Conservation (phyloP, 352 stramenopile genomes). For the Globisporangium canariense region DNA sequence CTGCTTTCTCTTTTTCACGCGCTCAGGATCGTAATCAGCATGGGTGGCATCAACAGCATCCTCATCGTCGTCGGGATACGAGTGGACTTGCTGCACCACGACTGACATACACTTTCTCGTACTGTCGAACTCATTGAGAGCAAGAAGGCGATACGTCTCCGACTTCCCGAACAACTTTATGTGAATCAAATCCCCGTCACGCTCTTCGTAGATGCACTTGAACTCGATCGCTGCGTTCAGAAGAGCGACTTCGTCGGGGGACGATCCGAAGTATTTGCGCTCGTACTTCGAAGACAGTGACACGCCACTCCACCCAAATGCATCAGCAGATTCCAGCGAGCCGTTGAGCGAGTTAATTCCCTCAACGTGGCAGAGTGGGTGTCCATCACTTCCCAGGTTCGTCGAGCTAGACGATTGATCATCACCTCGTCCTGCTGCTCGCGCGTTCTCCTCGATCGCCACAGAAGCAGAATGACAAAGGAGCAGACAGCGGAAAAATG, state of each 20-base stretch:
- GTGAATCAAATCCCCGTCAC: conserved; percentile 68
- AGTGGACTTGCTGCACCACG: conserved; percentile 52
- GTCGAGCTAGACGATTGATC: conserved; percentile 9
- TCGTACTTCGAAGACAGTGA: conserved; percentile 33
- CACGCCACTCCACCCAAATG: conserved; percentile 14
- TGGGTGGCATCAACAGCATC: neutral
- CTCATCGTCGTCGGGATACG: conserved; percentile 9
- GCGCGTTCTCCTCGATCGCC: conserved; percentile 38
- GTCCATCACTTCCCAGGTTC: conserved; percentile 8
- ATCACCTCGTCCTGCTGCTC: neutral
- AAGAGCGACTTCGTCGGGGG: conserved; percentile 78
- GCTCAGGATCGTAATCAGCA: neutral
- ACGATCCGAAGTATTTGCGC: conserved; percentile 72
- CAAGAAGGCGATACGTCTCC: conserved; percentile 73
- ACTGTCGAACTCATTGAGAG: conserved; percentile 86
- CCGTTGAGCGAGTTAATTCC: conserved; percentile 25
- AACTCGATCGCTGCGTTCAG: conserved; percentile 79
- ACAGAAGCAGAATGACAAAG: conserved; percentile 80
- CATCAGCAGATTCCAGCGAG: conserved; percentile 13
- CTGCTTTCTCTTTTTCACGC: conserved; percentile 8
- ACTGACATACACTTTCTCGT: conserved; percentile 86
- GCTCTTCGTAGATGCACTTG: conserved; percentile 75
- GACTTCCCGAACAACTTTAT: conserved; percentile 74
- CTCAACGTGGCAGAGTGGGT: conserved; percentile 17
- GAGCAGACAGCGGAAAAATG: conserved; percentile 79